Base-by-base conservation (phyloP, 257 asterid genomes). In the Penstemon davidsonii region DNA sequence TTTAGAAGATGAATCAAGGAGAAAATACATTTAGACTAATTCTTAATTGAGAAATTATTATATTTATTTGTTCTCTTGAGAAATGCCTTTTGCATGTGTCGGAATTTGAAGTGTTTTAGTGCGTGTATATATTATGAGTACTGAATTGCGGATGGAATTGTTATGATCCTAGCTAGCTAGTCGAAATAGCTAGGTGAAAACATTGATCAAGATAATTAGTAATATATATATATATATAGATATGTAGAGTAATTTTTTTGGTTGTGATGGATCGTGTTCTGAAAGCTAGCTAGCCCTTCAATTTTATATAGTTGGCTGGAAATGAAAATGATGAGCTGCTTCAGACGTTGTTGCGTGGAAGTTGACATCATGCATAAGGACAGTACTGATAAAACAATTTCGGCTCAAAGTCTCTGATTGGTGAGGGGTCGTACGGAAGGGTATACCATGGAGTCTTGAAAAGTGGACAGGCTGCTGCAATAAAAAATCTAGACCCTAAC, bases 301-400 rank as follows among this genome's bases (percentile, higher is more conserved):
- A 47, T 49, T 66, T 10, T 43, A 45, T 60, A 62, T 60, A 47
- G 39, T 45, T 68, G 4, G 0, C 53, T 46, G 62, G 73, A 60
- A 56, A 44, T 62, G 62, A 41, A 66, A 33, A 69, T 59, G 70
- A 89, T 89, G 95, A 62, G 96, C 60, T 87, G 95, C 86, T 87
- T 87, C 39, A 55, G 81, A 15, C 18, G 18, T 61, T 87, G 95
- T 68, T 87, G 95, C 68, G 70, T 40, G 46, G 90, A 84, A 5
- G 95, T 79, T 71, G 87, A 87, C 78, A 69, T 84, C 18, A 15
- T 15, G 83, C 87, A 80, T 33, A 87, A 85, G 83, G 69, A 80
- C 56, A 55, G 18, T 15, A 15, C 85, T 65, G 89, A 86, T 76
- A 79, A 79, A 7, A n/a, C n/a, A n/a, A n/a, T 44, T 75, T 75